phyloP scores from a whole-genome alignment of 306 rosid species.

The Cucumis melo region DNA sequence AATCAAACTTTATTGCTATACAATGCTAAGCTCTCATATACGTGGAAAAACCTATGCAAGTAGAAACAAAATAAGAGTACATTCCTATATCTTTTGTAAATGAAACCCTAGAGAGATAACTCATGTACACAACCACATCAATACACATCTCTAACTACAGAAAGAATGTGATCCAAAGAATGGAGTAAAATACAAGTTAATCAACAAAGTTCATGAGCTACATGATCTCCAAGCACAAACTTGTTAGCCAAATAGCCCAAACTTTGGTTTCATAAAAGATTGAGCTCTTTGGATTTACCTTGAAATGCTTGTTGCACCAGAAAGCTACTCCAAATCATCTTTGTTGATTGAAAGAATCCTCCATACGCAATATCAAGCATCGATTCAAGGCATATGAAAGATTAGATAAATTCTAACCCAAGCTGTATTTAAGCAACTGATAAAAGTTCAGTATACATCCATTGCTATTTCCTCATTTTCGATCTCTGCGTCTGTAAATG shows the following conservation, averaged over 20 bases:
- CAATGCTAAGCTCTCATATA: not conserved
- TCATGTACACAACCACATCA: slow-evolving; percentile 2
- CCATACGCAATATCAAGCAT: not conserved
- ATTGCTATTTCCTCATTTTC: slow-evolving; percentile 33
- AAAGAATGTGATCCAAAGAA: slow-evolving; percentile 4
- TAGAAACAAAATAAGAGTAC: not conserved
- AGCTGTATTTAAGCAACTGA: slow-evolving; percentile 17
- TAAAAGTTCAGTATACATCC: slow-evolving; percentile 21
- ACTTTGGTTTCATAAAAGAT: not conserved
- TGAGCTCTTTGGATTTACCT: not conserved
- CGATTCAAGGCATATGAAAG: not conserved
- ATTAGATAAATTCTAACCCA: slow-evolving; percentile 23
- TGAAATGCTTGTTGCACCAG: not conserved
- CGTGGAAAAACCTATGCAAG: not conserved
- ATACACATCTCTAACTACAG: not conserved
- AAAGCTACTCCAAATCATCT: not conserved
- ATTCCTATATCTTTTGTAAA: not conserved
- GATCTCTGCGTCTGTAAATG: slow-evolving; percentile 76
- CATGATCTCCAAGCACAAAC: not conserved
- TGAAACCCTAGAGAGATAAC: not conserved
- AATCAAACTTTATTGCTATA: not conserved
- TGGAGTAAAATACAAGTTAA: not conserved
- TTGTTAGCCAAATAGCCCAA: not conserved
- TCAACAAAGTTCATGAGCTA: not conserved
- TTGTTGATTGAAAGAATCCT: not conserved